A percentile compares a stretch with the other conserved stretches of the same genome.
Evolutionary conservation across 495 filamentous ascomycete species (phyloP).

Genomic region (Penicillium coffeae): DNA sequence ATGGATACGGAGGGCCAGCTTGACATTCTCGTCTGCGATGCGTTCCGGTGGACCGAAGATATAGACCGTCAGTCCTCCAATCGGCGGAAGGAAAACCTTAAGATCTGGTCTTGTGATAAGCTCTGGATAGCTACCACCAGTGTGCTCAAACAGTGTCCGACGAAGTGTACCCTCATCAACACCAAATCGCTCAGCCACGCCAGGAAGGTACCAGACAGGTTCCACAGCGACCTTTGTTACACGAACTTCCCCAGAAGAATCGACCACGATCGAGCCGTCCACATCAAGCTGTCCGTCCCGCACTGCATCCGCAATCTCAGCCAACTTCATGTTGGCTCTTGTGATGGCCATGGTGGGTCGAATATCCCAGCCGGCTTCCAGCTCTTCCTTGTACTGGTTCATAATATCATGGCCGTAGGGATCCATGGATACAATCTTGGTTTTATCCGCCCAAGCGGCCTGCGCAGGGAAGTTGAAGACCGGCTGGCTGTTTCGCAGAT

Average conservation of each 20-base stretch:
- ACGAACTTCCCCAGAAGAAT: conserved; percentile 75
- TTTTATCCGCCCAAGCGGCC: conserved; percentile 82
- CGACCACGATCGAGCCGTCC: conserved; percentile 89
- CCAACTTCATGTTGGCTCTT: conserved; percentile 92
- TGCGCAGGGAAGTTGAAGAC: conserved; percentile 85
- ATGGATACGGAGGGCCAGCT: conserved; percentile 85
- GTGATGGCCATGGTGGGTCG: conserved; percentile 94
- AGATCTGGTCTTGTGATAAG: conserved; percentile 90
- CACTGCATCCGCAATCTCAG: conserved; percentile 88
- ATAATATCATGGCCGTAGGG: conserved; percentile 77
- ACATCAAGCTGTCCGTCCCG: conserved; percentile 71
- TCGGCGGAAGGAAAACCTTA: conserved; percentile 93
- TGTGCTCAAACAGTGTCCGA: conserved; percentile 88
- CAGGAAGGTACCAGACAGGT: conserved; percentile 93
- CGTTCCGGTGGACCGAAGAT: conserved; percentile 93
- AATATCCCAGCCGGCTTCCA: conserved; percentile 78
- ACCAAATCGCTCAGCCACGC: conserved; percentile 91
- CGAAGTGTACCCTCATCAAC: conserved; percentile 89
- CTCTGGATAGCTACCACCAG: conserved; percentile 87
- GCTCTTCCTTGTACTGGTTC: conserved; percentile 35
- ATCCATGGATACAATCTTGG: conserved; percentile 98
- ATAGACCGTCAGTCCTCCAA: conserved; percentile 94
- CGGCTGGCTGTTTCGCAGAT: conserved; percentile 93
- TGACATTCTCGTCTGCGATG: conserved; percentile 82
- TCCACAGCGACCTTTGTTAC: conserved; percentile 97